Evolutionary conservation across 768 basidiomycete genomes (phyloP), one percentile per base, ranked within the genome.

Genomic region (Trametes cubensis): DNA sequence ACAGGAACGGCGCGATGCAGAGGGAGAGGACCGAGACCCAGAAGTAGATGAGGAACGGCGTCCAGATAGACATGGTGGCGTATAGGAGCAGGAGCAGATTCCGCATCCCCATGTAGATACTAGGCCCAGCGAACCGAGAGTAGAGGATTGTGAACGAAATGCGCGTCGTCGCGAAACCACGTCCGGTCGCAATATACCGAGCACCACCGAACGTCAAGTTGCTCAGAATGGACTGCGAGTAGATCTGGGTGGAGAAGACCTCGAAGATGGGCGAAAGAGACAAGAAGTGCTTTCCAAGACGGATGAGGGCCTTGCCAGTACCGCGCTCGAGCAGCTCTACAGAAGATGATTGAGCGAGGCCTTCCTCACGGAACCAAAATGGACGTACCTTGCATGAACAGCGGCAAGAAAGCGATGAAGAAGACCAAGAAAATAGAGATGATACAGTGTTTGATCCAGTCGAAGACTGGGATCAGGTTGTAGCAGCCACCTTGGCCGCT

Each of bases 371-470:
- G 13, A 14, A 18, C 4, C n/a, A 11, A n/a, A 6, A 47, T 25
- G n/a, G 6, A 74, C 82, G 46, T 70, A 94, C 94, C 94, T 88
- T 95, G 94, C 67, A 98, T 81, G 83, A 97, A 98, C 61, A 98
- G 79, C 4, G 95, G 95, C 74, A 98, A 81, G 83, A 98, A 98
- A 41, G 95, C 93, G 67, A 98, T 94, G 81, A 95, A 89, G 83
- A 99, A 98, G 66, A 99, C 96, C 81, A 99, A 83, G 85, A 98
- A 98, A 69, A 99, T 98, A 57, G 95, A 96, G 66, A 95, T 77
- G 72, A 99, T 94, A 75, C 92, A 97, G 59, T 95, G 93, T 74
- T 90, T 89, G 74, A 98, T 95, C 97, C 97, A 99, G 70, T 94
- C 90, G 74, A 96, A 98, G 53, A 98, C 95, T 21, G 96, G 96